These are phyloP conservation scores for Schizosaccharomyces cryophilus DNA, from an alignment of 805 yeast species.

Conservation along the genomic window DNA sequence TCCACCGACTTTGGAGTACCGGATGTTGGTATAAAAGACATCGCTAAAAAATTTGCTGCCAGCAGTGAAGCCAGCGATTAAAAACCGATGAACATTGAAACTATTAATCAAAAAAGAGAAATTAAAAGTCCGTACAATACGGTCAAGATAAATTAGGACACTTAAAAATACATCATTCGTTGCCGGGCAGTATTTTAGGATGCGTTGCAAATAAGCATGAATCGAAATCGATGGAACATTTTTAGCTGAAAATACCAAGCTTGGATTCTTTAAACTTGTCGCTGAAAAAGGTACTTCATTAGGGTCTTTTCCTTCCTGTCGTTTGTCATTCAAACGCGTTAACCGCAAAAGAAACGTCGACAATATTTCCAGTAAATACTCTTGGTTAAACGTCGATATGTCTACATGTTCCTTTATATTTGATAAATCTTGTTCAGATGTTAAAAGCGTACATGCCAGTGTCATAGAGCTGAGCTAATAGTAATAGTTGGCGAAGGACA, in stretches of 20 bases:
- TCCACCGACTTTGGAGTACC: conserved; percentile 88
- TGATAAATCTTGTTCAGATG: neutral
- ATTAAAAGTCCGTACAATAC: conserved; percentile 20
- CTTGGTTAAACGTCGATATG: neutral
- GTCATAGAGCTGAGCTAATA: neutral
- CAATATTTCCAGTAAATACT: neutral
- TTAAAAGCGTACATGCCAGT: neutral
- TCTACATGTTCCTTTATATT: neutral
- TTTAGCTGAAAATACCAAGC: conserved; percentile 81
- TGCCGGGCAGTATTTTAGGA: conserved; percentile 91
- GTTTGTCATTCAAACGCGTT: neutral
- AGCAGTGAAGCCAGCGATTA: conserved; percentile 85
- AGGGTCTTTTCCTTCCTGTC: conserved; percentile 2
- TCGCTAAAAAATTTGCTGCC: conserved; percentile 87
- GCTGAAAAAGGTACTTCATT: neutral
- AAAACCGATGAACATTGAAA: conserved; percentile 77
- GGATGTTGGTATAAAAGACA: conserved; percentile 75
- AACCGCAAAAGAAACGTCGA: neutral
- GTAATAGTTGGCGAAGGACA: neutral
- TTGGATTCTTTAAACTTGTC: conserved; percentile 12
- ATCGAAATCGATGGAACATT: conserved; percentile 88
- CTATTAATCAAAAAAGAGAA: conserved; percentile 75
- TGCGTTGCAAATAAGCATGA: conserved; percentile 70
- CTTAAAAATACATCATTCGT: conserved; percentile 88
- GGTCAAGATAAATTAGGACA: conserved; percentile 73